Conservation (phyloP, 495 filamentous ascomycete genomes). For the Schizothecium vesticola region DNA sequence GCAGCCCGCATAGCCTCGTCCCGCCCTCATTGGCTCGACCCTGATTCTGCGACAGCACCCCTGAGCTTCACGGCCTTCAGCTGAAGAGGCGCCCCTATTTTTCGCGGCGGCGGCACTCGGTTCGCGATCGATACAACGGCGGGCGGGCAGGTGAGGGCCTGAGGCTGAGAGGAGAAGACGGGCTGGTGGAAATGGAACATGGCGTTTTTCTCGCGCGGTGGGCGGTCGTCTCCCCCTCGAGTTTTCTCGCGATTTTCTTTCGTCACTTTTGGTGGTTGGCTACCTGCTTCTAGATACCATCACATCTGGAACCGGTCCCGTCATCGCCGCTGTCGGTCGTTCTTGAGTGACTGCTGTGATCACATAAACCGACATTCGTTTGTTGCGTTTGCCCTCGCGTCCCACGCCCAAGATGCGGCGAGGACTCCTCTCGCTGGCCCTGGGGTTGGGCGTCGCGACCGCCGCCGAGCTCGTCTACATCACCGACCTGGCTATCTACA, state of each 20-base stretch:
- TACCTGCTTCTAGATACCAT: neutral
- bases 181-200: neutral
- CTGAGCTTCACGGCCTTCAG: slow-evolving; percentile 10
- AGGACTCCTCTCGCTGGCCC: slow-evolving; percentile 1
- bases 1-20: neutral
- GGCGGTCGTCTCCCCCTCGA: neutral
- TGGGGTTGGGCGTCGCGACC: slow-evolving; percentile 9
- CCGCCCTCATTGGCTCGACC: slow-evolving; percentile 6
- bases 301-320: neutral
- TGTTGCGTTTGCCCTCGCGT: neutral
- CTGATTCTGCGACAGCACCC: neutral
- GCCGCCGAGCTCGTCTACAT: slow-evolving; percentile 33
- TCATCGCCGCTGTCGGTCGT: slow-evolving; percentile 9
- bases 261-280: slow-evolving; percentile 1
- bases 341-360: neutral
- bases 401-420: slow-evolving; percentile 17
- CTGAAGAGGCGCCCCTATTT: slow-evolving; percentile 3
- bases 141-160: neutral
- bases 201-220: neutral
- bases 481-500: slow-evolving; percentile 40
- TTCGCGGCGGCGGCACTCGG: neutral
- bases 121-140: neutral
- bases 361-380: slow-evolving; percentile 1
- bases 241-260: neutral
- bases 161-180: neutral